These are phyloP conservation scores for Fomitopsis palustris DNA, from an alignment of 1,284 basidiomycete species.

Conservation along the genomic window DNA sequence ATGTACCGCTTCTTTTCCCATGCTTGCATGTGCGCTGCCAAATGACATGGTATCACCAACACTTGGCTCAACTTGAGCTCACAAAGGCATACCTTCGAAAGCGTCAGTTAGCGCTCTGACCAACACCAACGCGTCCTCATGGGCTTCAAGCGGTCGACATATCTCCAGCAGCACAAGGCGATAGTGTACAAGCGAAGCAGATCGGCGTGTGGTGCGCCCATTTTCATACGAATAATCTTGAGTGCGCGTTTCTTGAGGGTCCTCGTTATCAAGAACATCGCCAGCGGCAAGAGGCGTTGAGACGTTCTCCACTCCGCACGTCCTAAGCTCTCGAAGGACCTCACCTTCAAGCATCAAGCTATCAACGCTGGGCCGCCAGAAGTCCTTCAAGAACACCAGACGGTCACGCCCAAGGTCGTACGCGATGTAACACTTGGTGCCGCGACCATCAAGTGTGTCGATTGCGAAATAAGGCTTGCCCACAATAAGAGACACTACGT, in stretches of 20 bases:
- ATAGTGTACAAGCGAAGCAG: not conserved
- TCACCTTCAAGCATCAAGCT: not conserved
- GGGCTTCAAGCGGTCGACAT: conserved; percentile 3
- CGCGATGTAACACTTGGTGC: not conserved
- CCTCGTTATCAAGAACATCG: not conserved
- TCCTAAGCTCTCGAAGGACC: not conserved
- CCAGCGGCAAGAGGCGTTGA: conserved; percentile 5
- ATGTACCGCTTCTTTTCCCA: not conserved
- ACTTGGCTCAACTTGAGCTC: too few relatives aligned
- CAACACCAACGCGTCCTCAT: not conserved
- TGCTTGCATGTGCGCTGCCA: conserved; percentile 2
- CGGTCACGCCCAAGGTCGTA: not conserved
- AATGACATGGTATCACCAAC: too few relatives aligned
- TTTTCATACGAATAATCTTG: not conserved
- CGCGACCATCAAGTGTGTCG: not conserved
- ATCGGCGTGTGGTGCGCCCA: not conserved
- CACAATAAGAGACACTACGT: not conserved
- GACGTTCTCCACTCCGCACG: not conserved
- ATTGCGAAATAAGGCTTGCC: not conserved
- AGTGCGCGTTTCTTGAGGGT: not conserved
- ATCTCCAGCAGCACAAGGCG: conserved; percentile 8
- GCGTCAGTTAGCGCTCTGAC: conserved; percentile 1
- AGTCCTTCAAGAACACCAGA: conserved; percentile 3
- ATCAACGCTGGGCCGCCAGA: not conserved
- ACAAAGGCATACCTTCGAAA: conserved; percentile 5